These are phyloP conservation scores for Arthrobotrys conoides DNA, from an alignment of 2,329 filamentous ascomycete species.

Conservation along the genomic window DNA sequence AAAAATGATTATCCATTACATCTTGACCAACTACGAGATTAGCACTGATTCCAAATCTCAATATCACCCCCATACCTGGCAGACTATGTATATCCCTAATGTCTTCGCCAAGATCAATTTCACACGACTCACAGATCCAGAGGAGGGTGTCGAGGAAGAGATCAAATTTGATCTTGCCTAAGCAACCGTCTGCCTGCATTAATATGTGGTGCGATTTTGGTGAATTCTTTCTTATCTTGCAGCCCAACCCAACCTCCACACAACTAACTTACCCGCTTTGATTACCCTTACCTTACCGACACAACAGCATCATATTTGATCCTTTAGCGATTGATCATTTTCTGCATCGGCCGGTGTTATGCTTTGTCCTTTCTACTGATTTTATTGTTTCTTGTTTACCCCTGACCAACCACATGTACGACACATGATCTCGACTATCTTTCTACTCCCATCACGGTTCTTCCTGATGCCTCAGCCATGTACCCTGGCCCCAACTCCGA, in stretches of 20 bases:
- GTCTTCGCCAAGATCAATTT: constrained; percentile 48
- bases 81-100: constrained; percentile 61
- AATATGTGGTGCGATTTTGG: neutral
- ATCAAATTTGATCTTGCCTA: constrained; percentile 53
- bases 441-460: neutral
- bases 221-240: neutral
- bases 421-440: neutral
- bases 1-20: constrained; percentile 57
- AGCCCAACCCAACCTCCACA: neutral
- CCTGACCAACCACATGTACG: neutral
- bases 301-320: neutral
- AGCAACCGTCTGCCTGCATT: neutral
- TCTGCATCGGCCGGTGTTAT: constrained; percentile 11
- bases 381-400: neutral
- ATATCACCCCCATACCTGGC: constrained; percentile 45
- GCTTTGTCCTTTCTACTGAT: neutral
- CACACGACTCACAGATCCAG: constrained; percentile 46
- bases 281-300: neutral
- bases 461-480: neutral
- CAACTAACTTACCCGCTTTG: neutral
- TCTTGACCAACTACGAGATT: constrained; percentile 58
- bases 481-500: neutral
- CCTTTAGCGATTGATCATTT: constrained; percentile 8
- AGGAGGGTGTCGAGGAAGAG: constrained; percentile 51
- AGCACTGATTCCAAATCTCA: constrained; percentile 22